A percentile compares a stretch with the other conserved stretches of the same genome.
phyloP scores from a whole-genome alignment of 2,329 filamentous ascomycete genomes.

The Pleomassaria siparia region DNA sequence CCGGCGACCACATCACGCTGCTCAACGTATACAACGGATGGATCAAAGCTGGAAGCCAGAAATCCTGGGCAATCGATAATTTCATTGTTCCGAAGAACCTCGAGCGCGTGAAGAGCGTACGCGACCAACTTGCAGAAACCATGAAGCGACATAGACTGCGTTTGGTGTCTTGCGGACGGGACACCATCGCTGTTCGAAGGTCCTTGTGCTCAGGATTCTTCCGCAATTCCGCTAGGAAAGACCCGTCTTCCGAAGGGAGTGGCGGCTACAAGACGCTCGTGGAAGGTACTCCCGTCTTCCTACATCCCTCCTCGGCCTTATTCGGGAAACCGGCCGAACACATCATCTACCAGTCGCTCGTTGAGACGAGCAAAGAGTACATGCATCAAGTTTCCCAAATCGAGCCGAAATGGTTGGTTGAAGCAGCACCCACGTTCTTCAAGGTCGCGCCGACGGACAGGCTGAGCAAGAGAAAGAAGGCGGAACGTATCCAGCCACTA shows the following conservation, averaged over 20 bases:
- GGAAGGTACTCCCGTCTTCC: conserved; percentile 90
- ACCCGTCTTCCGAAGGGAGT: too few species aligned
- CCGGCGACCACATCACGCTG: conserved; percentile 90
- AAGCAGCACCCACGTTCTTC: conserved; percentile 98
- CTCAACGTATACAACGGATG: conserved; percentile 98
- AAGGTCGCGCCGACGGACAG: conserved; percentile 88
- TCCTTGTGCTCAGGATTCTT: conserved; percentile 94
- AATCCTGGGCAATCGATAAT: conserved; percentile 95
- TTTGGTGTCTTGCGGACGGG: conserved; percentile 80
- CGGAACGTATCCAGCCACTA: conserved; percentile 90
- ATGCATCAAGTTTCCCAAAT: conserved; percentile 95
- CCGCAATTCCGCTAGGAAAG: conserved; percentile 90
- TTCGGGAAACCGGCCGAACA: conserved; percentile 97
- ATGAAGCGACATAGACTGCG: conserved; percentile 88
- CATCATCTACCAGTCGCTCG: conserved; percentile 89
- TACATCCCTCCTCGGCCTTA: conserved; percentile 87
- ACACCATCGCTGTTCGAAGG: conserved; percentile 84
- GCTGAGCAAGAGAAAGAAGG: conserved; percentile 87
- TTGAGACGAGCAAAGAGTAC: conserved; percentile 95
- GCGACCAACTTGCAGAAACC: conserved; percentile 88
- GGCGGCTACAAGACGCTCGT: conserved; percentile 98
- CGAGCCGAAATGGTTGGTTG: conserved; percentile 91
- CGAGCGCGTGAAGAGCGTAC: conserved; percentile 85
- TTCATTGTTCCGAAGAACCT: conserved; percentile 93
- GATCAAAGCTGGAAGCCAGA: conserved; percentile 80